Conservation (phyloP, 352 stramenopile genomes). For the Phytophthora litchii region DNA sequence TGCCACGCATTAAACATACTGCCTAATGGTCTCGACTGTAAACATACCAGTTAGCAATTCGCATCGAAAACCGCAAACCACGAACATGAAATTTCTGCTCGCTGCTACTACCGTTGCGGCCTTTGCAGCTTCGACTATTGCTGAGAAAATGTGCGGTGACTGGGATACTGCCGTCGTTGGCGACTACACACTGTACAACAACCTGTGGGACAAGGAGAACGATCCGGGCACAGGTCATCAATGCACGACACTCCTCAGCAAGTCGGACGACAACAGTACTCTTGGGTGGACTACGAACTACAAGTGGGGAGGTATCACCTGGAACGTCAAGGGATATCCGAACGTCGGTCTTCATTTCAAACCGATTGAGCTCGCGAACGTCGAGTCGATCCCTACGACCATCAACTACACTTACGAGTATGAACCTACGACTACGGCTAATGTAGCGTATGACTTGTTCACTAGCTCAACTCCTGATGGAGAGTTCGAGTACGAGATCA, state of each 20-base stretch:
- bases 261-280: constrained; percentile 14
- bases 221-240: constrained; percentile 29
- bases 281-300: constrained; percentile 29
- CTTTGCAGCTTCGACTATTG: constrained; percentile 9
- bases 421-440: constrained; percentile 20
- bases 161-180: constrained; percentile 33
- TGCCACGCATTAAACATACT: neutral
- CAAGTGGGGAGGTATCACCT: constrained; percentile 28
- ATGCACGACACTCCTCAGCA: constrained; percentile 25
- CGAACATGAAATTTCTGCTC: constrained; percentile 32
- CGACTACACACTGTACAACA: constrained; percentile 50
- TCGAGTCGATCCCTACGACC: constrained; percentile 40
- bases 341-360: constrained; percentile 32
- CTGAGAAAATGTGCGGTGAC: constrained; percentile 39
- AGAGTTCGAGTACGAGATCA: constrained; percentile 42
- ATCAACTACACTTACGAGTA: constrained; percentile 45
- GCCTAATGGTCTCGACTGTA: neutral
- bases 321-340: constrained; percentile 35
- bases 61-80: constrained; percentile 2
- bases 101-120: constrained; percentile 1
- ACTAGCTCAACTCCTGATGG: constrained; percentile 33
- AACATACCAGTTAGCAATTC: constrained; percentile 16
- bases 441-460: constrained; percentile 46
- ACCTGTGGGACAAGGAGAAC: constrained; percentile 39
- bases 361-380: constrained; percentile 30